Evolutionary conservation across 306 rosid species (phyloP).

Genomic region (Gleditsia sinensis): DNA sequence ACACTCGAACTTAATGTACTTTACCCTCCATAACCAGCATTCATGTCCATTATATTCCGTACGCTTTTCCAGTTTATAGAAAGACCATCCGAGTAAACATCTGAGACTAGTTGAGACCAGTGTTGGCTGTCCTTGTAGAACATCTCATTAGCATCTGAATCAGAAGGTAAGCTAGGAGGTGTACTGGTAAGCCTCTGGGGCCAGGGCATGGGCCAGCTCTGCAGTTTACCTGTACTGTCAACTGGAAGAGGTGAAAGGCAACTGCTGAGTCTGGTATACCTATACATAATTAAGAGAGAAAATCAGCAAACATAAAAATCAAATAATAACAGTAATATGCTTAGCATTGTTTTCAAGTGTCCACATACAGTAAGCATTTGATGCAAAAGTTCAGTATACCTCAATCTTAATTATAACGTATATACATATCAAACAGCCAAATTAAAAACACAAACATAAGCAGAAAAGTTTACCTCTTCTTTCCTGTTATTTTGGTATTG

Average conservation of each 20-base stretch:
- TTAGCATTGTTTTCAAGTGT: slow-evolving; percentile 13
- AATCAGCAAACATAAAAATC: slow-evolving; percentile 30
- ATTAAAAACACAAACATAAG: neutral
- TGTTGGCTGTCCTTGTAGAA: slow-evolving; percentile 63
- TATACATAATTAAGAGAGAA: slow-evolving; percentile 39
- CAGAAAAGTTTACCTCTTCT: neutral
- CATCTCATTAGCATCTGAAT: slow-evolving; percentile 43
- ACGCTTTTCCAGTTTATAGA: slow-evolving; percentile 72
- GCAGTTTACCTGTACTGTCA: slow-evolving; percentile 50
- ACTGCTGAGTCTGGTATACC: slow-evolving; percentile 66
- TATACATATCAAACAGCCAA: neutral
- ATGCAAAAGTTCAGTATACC: neutral
- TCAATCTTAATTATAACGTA: neutral
- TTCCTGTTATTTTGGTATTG: slow-evolving; percentile 4
- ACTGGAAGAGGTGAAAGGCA: slow-evolving; percentile 74
- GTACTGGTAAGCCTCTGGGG: slow-evolving; percentile 75
- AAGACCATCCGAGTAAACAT: slow-evolving; percentile 56
- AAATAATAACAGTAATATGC: neutral
- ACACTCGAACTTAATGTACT: neutral
- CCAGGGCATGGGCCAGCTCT: slow-evolving; percentile 88
- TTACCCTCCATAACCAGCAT: slow-evolving; percentile 99
- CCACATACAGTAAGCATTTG: neutral
- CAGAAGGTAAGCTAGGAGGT: slow-evolving; percentile 64
- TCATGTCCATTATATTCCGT: slow-evolving; percentile 93
- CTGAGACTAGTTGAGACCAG: slow-evolving; percentile 73